These are phyloP conservation scores for Sporisorium reilianum DNA, from an alignment of 1,284 basidiomycete genomes.

Conservation along the genomic window DNA sequence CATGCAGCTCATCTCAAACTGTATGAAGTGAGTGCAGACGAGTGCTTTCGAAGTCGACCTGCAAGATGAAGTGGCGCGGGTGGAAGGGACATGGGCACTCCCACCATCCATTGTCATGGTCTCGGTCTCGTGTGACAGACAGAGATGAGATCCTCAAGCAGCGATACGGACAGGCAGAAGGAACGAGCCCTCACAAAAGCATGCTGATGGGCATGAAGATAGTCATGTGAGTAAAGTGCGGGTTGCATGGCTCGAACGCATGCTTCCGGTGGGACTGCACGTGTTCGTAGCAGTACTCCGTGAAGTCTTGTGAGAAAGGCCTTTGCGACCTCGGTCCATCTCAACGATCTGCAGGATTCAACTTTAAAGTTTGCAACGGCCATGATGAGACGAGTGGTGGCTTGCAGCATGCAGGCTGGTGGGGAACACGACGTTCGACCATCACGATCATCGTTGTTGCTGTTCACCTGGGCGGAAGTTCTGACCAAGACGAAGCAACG, in stretches of 20 bases:
- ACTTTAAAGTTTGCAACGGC: background rate
- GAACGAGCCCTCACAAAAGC: background rate
- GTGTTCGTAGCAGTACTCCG: background rate
- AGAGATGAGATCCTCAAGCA: background rate
- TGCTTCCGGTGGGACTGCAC: background rate
- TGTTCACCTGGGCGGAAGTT: background rate
- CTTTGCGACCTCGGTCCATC: background rate
- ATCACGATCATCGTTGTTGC: background rate
- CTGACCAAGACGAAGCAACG: background rate
- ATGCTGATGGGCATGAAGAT: background rate
- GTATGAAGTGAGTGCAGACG: background rate
- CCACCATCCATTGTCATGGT: background rate
- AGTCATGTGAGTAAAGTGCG: background rate
- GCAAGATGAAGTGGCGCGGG: background rate
- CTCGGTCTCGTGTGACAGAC: background rate
- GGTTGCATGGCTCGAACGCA: background rate
- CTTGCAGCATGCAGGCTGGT: background rate
- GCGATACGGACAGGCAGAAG: background rate
- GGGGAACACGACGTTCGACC: background rate
- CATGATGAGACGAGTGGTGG: background rate
- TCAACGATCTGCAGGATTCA: constrained; percentile 1
- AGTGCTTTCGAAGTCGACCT: background rate
- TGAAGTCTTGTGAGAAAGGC: too few relatives aligned
- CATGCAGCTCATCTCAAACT: background rate
- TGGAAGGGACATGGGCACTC: background rate